These are phyloP conservation scores for Nemania sp. DNA, from an alignment of 2,329 filamentous ascomycete species.

Conservation along the genomic window DNA sequence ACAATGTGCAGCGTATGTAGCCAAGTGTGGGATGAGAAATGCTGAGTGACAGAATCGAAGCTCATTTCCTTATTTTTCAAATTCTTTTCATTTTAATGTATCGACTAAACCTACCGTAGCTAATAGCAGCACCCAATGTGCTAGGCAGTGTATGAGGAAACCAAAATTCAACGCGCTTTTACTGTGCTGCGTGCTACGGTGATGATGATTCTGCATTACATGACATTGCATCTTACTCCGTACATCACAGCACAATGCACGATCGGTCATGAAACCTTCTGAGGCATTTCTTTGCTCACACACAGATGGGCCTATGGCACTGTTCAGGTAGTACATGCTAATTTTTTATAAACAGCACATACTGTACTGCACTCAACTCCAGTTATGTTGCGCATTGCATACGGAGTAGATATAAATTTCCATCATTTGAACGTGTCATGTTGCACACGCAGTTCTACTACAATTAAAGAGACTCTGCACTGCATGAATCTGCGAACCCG, in stretches of 20 bases:
- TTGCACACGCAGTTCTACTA: no score
- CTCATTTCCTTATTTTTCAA: background rate
- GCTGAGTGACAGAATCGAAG: background rate
- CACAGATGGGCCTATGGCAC: background rate
- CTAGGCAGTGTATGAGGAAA: background rate
- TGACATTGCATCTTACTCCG: background rate
- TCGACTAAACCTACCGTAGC: background rate
- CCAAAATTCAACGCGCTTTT: background rate
- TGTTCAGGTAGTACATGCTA: background rate
- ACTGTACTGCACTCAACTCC: no score
- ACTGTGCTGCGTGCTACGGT: background rate
- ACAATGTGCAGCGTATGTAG: background rate
- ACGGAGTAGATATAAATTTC: no score
- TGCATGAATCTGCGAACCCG: no score
- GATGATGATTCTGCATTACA: background rate
- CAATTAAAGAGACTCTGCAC: no score
- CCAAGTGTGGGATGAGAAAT: background rate
- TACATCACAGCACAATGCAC: slow-evolving; percentile 7
- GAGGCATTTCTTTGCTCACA: slow-evolving; percentile 25
- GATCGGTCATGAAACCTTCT: slow-evolving; percentile 12
- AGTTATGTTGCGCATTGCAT: no score
- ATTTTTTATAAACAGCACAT: no score
- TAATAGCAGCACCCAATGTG: background rate
- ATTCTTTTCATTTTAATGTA: no score
- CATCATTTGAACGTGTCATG: no score